Conservation (phyloP, 208 protist genomes). For the Tritrichomonas foetus region DNA sequence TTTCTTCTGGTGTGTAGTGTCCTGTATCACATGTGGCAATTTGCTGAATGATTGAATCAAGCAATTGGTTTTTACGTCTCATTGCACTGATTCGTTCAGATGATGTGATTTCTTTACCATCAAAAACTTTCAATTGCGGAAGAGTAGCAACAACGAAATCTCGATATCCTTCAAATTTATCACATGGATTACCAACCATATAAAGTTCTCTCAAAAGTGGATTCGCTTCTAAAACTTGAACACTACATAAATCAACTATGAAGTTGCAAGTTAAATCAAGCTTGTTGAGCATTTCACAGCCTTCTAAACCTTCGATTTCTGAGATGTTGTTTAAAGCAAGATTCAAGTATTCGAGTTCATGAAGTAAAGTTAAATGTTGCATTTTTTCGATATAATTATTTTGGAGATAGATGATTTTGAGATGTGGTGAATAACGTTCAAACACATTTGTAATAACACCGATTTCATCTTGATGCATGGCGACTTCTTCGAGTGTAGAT, state of each 20-base stretch:
- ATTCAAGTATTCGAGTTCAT: constrained; percentile 89
- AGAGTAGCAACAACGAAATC: constrained; percentile 75
- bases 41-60: constrained; percentile 56
- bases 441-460: constrained; percentile 68
- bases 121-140: constrained; percentile 78
- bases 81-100: constrained; percentile 74
- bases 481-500: constrained; percentile 79
- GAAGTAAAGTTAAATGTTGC: constrained; percentile 80
- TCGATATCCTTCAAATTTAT: constrained; percentile 72
- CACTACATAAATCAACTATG: constrained; percentile 60
- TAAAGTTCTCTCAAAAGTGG: constrained; percentile 72
- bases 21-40: constrained; percentile 56
- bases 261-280: constrained; percentile 93
- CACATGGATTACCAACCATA: constrained; percentile 85
- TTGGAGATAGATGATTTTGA: constrained; percentile 87
- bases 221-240: constrained; percentile 71
- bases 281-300: constrained; percentile 80
- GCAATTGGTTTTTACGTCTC: constrained; percentile 52
- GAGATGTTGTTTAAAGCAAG: constrained; percentile 89
- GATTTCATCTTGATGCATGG: constrained; percentile 89
- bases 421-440: constrained; percentile 63
- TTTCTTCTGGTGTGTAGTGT: constrained; percentile 25
- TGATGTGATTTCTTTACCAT: constrained; percentile 72
- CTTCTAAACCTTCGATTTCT: constrained; percentile 76
- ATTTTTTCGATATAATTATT: constrained; percentile 87